phyloP scores from a whole-genome alignment of 306 rosid genomes.

The Benincasa hispida region DNA sequence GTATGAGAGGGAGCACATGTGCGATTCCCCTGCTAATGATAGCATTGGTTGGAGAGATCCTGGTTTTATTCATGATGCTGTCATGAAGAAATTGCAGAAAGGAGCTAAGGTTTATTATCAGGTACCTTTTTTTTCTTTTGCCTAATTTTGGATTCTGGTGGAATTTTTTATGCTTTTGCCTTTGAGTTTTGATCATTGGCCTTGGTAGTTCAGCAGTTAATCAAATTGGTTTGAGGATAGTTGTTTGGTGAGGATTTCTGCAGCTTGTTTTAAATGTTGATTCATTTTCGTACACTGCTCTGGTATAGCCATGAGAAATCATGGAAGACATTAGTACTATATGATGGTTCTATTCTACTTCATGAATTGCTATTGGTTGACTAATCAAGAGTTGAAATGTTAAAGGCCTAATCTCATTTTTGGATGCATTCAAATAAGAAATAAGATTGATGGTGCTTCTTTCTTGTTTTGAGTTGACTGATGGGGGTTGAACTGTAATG shows the following conservation, averaged over 20 bases:
- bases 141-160: background rate
- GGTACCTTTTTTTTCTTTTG: constrained; percentile 19
- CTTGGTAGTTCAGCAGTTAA: background rate
- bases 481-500: background rate
- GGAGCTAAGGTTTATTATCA: constrained; percentile 55
- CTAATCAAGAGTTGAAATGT: background rate
- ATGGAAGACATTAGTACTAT: background rate
- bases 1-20: constrained; percentile 74
- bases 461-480: background rate
- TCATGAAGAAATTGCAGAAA: constrained; percentile 44
- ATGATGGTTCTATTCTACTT: background rate
- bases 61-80: constrained; percentile 65
- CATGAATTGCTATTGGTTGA: background rate
- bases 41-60: constrained; percentile 88
- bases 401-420: background rate
- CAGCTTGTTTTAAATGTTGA: background rate
- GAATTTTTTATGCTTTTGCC: background rate
- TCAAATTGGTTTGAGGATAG: background rate
- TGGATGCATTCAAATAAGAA: background rate
- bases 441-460: background rate
- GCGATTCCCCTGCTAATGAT: constrained; percentile 65
- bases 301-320: background rate
- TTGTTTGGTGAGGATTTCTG: background rate
- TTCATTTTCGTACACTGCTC: background rate
- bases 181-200: background rate